These are phyloP conservation scores for Prototheca wickerhamii DNA, from an alignment of 163 green algal species.

Conservation along the genomic window DNA sequence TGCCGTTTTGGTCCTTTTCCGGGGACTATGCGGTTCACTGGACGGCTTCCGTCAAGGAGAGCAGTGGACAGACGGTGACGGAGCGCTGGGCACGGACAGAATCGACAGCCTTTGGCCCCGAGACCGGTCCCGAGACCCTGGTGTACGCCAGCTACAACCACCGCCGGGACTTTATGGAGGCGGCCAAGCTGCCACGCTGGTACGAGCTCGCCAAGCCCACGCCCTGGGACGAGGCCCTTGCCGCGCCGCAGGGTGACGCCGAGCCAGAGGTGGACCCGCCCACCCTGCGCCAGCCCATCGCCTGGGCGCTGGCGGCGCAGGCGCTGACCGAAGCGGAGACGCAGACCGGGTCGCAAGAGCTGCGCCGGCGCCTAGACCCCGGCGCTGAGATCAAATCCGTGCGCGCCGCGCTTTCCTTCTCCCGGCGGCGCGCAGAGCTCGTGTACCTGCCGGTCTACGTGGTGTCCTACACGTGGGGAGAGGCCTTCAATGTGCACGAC, in stretches of 20 bases:
- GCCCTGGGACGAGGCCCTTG: conserved; percentile 1
- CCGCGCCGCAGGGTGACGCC: not conserved
- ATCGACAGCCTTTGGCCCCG: not conserved
- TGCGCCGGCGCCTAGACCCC: conserved; percentile 12
- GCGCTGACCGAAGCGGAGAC: conserved; percentile 24
- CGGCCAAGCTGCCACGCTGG: conserved; percentile 4
- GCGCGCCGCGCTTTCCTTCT: conserved; percentile 24
- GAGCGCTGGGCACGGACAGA: not conserved
- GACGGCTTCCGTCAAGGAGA: not conserved
- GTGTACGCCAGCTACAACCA: conserved; percentile 45
- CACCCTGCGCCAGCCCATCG: conserved; percentile 43
- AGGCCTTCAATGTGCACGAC: conserved; percentile 38
- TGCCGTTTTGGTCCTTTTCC: not conserved
- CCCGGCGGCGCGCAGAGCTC: conserved; percentile 24
- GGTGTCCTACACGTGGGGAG: conserved; percentile 42
- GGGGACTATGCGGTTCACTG: conserved; percentile 5
- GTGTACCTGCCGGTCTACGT: conserved; percentile 49
- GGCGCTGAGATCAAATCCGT: conserved; percentile 26
- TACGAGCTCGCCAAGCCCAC: conserved; percentile 5
- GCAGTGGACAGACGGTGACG: not conserved
- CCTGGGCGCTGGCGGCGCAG: conserved; percentile 43
- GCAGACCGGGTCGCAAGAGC: conserved; percentile 7
- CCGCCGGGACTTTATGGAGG: conserved; percentile 31
- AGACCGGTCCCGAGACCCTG: conserved; percentile 10
- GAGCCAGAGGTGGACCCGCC: conserved; percentile 19